Percentiles rank a stretch among this genome's conserved stretches.
phyloP scores from a whole-genome alignment of 2,329 filamentous ascomycete genomes.

The Emydomyces testavorans region DNA sequence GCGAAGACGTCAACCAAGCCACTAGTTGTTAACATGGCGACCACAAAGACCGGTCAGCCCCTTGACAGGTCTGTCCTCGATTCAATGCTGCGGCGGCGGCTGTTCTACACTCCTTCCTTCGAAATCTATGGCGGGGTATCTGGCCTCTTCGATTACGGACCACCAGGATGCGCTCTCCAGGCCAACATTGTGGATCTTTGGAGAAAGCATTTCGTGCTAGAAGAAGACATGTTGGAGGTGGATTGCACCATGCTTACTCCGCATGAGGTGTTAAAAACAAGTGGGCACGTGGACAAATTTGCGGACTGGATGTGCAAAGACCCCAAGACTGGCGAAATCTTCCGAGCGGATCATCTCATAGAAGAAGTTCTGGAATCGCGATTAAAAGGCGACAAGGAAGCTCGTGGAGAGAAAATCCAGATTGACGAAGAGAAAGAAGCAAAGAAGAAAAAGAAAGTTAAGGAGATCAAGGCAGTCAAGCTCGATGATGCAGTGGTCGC shows the following conservation, averaged over 20 bases:
- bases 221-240: slow-evolving; percentile 91
- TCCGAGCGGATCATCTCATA: slow-evolving; percentile 91
- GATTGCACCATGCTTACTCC: slow-evolving; percentile 92
- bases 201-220: slow-evolving; percentile 86
- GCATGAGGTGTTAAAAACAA: slow-evolving; percentile 85
- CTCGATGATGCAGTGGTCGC: slow-evolving; percentile 74
- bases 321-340: slow-evolving; percentile 91
- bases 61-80: slow-evolving; percentile 76
- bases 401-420: slow-evolving; percentile 61
- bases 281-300: slow-evolving; percentile 94
- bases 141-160: slow-evolving; percentile 88
- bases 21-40: slow-evolving; percentile 42
- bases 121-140: slow-evolving; percentile 79
- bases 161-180: slow-evolving; percentile 74
- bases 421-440: slow-evolving; percentile 64
- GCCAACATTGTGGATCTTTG: slow-evolving; percentile 79
- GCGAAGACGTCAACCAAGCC: slow-evolving; percentile 24
- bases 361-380: slow-evolving; percentile 83
- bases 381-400: slow-evolving; percentile 83
- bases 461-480: slow-evolving; percentile 66
- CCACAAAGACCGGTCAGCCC: slow-evolving; percentile 78
- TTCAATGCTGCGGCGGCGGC: slow-evolving; percentile 69
- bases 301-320: slow-evolving; percentile 99
- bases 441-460: slow-evolving; percentile 81
- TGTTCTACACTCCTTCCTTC: slow-evolving; percentile 93